A percentile compares a stretch with the other conserved stretches of the same genome.
phyloP scores from a whole-genome alignment of 2,329 filamentous ascomycete genomes.

The Madurella mycetomatis region DNA sequence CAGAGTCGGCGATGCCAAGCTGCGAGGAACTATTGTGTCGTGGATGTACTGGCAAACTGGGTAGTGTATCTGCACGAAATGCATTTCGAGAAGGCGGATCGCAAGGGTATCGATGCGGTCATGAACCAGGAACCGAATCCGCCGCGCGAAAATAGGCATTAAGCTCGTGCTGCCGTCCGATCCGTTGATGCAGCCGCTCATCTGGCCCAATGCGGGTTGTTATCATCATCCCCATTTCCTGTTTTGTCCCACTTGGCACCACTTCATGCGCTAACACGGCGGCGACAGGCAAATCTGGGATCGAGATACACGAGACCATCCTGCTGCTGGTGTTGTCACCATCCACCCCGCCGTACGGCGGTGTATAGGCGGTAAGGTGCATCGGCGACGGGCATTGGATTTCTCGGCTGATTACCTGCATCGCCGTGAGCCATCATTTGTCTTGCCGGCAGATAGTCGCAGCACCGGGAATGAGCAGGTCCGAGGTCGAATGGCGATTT shows the following conservation, averaged over 20 bases:
- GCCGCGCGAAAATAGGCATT: neutral
- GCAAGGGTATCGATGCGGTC: neutral
- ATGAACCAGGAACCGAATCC: neutral
- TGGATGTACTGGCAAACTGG: neutral
- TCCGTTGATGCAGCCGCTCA: constrained; percentile 11
- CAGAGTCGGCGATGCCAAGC: neutral
- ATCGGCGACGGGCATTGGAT: neutral
- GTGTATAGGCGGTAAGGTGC: neutral
- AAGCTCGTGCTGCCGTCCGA: neutral
- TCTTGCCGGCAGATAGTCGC: neutral
- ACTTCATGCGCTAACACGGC: too few relatives aligned
- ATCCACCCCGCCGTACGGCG: neutral
- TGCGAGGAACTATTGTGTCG: neutral
- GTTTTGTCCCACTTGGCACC: neutral
- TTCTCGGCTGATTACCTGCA: constrained; percentile 9
- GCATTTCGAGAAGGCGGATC: neutral
- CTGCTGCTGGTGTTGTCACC: neutral
- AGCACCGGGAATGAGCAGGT: neutral
- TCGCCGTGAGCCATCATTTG: neutral
- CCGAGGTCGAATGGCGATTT: too few relatives aligned
- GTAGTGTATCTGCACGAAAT: neutral
- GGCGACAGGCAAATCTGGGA: too few relatives aligned
- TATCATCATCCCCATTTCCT: neutral
- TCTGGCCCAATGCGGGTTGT: neutral
- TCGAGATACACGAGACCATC: neutral